Conservation (phyloP, 106 monocot species). For the Phalaenopsis aphrodite region DNA sequence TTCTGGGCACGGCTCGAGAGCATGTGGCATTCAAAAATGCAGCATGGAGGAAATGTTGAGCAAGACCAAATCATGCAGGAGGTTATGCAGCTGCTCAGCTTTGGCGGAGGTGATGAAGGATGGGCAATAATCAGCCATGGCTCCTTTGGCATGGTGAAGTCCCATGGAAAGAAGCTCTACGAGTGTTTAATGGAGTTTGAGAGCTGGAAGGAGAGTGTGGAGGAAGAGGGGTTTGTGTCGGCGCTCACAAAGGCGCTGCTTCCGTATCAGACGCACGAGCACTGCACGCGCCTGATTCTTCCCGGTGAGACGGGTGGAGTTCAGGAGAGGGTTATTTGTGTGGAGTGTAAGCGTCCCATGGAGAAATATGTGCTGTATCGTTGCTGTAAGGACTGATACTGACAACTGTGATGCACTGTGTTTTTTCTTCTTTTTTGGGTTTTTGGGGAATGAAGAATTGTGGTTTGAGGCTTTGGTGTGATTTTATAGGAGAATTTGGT, state of each 20-base stretch:
- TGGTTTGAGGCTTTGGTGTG: too few species aligned
- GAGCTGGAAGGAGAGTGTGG: constrained; percentile 41
- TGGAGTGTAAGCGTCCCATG: constrained; percentile 70
- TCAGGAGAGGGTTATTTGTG: constrained; percentile 53
- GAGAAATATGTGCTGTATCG: constrained; percentile 73
- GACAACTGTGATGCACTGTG: too few species aligned
- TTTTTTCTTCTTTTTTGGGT: too few species aligned
- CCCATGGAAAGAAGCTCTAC: constrained; percentile 40
- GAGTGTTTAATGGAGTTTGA: constrained; percentile 55
- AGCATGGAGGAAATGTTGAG: constrained; percentile 39
- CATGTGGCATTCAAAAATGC: constrained; percentile 84
- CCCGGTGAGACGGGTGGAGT: constrained; percentile 40
- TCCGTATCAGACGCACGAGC: constrained; percentile 56
- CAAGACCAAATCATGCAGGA: constrained; percentile 67
- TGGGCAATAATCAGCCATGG: constrained; percentile 71
- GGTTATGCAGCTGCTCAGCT: constrained; percentile 67
- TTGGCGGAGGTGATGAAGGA: constrained; percentile 66
- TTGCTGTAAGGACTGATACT: constrained; percentile 63
- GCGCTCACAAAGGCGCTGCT: constrained; percentile 53
- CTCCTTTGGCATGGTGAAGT: constrained; percentile 37
- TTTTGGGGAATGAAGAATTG: too few species aligned
- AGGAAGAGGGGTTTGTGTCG: constrained; percentile 42
- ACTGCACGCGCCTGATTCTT: constrained; percentile 69
- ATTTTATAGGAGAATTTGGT: too few species aligned
- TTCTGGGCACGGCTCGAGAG: constrained; percentile 85